A percentile compares a stretch with the other conserved stretches of the same genome.
These are phyloP conservation scores for Cystofilobasidium ferigula DNA, from an alignment of 768 basidiomycete species.

Conservation along the genomic window DNA sequence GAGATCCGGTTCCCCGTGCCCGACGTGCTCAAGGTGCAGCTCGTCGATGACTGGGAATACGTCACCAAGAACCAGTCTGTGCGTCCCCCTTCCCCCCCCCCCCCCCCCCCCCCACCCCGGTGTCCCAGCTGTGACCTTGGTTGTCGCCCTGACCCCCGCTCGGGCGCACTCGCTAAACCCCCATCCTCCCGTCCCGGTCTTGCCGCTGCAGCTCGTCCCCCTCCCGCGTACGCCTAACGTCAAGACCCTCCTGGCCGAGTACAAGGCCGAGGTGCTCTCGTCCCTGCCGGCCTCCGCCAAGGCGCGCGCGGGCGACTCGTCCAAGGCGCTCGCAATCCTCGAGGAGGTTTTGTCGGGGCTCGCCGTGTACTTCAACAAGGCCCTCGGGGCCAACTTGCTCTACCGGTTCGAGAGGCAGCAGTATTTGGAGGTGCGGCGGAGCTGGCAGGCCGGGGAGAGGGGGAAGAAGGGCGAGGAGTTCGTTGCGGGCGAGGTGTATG, in stretches of 20 bases:
- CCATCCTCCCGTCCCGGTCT: neutral
- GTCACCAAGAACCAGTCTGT: conserved; percentile 92
- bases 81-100: conserved; percentile 7
- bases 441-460: conserved; percentile 50
- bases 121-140: no score
- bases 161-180: neutral
- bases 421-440: conserved; percentile 65
- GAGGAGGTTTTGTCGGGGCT: conserved; percentile 77
- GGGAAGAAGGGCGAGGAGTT: conserved; percentile 60
- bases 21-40: conserved; percentile 70
- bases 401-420: conserved; percentile 94
- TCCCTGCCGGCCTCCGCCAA: neutral
- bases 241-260: conserved; percentile 62
- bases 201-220: conserved; percentile 56
- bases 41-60: conserved; percentile 97
- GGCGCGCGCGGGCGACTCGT: neutral
- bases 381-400: conserved; percentile 68
- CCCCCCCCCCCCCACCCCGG: neutral
- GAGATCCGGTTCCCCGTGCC: conserved; percentile 87
- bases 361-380: conserved; percentile 83
- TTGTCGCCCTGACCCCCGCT: neutral
- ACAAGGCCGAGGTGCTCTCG: conserved; percentile 47
- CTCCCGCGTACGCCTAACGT: conserved; percentile 74
- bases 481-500: conserved; percentile 83
- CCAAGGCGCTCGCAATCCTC: conserved; percentile 55